Base-by-base conservation (phyloP, 768 basidiomycete genomes). In the Podaxis sp. region DNA sequence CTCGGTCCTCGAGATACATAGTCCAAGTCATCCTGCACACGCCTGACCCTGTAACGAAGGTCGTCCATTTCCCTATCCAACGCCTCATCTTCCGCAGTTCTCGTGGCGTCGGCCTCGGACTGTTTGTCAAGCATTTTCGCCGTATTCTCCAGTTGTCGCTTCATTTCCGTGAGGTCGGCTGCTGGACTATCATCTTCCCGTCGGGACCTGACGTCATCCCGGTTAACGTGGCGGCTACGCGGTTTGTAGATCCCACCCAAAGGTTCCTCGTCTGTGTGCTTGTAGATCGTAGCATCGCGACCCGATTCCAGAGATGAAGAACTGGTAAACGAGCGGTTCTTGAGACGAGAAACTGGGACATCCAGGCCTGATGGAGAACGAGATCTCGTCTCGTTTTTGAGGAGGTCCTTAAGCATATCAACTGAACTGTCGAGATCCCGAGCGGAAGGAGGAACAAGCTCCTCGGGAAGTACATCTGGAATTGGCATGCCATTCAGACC, bases 211-310 rank as follows among this genome's bases (percentile, higher is more conserved):
- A 99, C 86, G 15, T 89, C 80, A 64, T 86, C 85, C 2, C 97
- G 87, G 71, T 98, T 91, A 52, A 99, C 77, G 71, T 97, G 95
- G 0, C 97, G 85, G 9, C 84, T 84, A 8, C 85, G 84, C 2
- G 93, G 86, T 70, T 90, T 88, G 79, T 98, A 99, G 57, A 88
- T 85, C 2, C 84, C 82, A 49, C 83, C 80, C 33, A 33, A 33
- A 3, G 85, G 84, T 46, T 82, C 82, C 6, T 80, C 80, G 68
- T 86, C 87, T 28, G 81, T 82, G 76, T 97, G 91, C 68, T 92
- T 92, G 80, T 97, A 99, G 38, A 94, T 89, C 0, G 94, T 92
- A 2, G 95, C 97, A 72, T 99, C 97, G 11, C 90, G 83, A 4
- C 82, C 80, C 1, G 86, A 82, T 7, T 86, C 85, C 15, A 81